Evolutionary conservation across 2,329 filamentous ascomycete species (phyloP), one percentile per base, ranked within the genome.

Genomic region (Talaromyces funiculosus): DNA sequence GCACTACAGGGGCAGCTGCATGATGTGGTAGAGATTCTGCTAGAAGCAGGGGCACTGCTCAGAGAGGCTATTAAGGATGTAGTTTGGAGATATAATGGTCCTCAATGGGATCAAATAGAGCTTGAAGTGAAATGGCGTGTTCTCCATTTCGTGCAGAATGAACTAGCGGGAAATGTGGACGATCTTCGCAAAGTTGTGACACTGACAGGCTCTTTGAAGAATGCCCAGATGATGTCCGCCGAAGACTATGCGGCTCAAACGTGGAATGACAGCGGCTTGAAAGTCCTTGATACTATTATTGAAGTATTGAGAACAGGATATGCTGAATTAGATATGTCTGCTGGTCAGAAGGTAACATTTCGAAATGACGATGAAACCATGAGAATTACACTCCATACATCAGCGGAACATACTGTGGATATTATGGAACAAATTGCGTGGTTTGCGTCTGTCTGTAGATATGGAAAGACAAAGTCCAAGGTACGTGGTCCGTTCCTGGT

Each of bases 381-480:
- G 53, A 38, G 20, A 42, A 20, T 55, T 14, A 9, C 6, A 7
- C 16, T 40, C 12, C 5, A 37, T 3, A 20, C 40, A 18, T 26
- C 43, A 6, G 2, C 8, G 6, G 8, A 12, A 24, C 1, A 58
- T 5, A 24, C 22, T 18, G 45, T 38, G 18, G 33, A 31, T 20
- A 38, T 37, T 5, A 51, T 51, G n/a, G 31, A 58, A 35, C 43
- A 58, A 38, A n/a, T 58, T 31, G 42, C 42, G 26, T 58, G 55
- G 55, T 29, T 58, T 2, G 31, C n/a, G 9, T 58, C 20, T 29
- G 43, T 58, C 10, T 58, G 35, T 26, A 14, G 12, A 18, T 29
- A 12, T 18, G 24, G 38, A 14, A 16, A 35, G 16, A 45, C 38
- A 5, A n/a, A 20, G 16, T 16, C 38, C 8, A 12, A 20, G 33